These are phyloP conservation scores for Flaveria floridana DNA, from an alignment of 140 eudicot genomes.

Conservation along the genomic window DNA sequence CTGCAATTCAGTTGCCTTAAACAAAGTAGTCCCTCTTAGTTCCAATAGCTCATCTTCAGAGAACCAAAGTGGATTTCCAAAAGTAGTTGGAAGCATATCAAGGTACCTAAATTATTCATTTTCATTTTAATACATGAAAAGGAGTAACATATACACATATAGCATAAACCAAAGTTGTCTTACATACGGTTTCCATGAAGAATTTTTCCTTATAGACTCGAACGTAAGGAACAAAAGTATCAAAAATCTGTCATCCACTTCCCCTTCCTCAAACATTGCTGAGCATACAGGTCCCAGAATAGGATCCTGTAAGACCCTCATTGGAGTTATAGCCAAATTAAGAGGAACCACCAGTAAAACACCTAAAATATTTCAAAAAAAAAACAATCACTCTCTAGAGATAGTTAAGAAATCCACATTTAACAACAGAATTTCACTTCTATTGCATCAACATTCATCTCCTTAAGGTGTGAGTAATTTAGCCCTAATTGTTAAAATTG, in stretches of 20 bases:
- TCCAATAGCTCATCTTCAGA: constrained; percentile 69
- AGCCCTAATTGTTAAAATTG: constrained; percentile 6
- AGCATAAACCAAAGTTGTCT: background rate
- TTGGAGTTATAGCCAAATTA: constrained; percentile 92
- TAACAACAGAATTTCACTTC: background rate
- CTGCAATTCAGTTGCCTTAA: constrained; percentile 80
- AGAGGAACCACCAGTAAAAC: constrained; percentile 82
- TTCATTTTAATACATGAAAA: background rate
- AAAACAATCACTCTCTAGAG: background rate
- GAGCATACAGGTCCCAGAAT: constrained; percentile 79
- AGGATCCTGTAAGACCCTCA: constrained; percentile 95
- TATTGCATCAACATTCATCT: background rate
- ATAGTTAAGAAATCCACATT: background rate
- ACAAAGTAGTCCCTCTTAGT: constrained; percentile 80
- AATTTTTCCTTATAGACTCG: constrained; percentile 72
- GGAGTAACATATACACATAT: too few relatives aligned
- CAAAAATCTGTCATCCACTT: constrained; percentile 86
- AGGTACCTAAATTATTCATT: constrained; percentile 52
- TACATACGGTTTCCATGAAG: constrained; percentile 95
- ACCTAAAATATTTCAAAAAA: constrained; percentile 41
- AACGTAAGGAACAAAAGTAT: constrained; percentile 69
- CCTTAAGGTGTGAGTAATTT: background rate
- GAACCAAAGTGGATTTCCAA: constrained; percentile 91
- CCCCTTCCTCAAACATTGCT: constrained; percentile 79
- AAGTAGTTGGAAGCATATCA: constrained; percentile 81